Evolutionary conservation across 495 filamentous ascomycete species (phyloP).

Genomic region (Cercophora scortea): DNA sequence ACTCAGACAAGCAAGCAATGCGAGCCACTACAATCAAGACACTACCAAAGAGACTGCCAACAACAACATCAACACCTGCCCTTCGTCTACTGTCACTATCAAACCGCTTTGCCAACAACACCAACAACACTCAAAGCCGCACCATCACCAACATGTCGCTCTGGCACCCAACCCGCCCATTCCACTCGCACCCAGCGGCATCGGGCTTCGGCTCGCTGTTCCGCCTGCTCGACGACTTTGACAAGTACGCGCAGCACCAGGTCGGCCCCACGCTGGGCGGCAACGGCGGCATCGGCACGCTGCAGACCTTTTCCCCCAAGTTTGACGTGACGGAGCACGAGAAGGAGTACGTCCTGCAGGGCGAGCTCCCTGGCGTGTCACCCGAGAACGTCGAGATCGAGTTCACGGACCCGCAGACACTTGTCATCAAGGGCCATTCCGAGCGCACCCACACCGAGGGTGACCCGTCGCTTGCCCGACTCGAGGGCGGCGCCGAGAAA

Average conservation of each 20-base stretch:
- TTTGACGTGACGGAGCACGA: constrained; percentile 76
- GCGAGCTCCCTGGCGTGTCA: constrained; percentile 79
- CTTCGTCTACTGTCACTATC: background rate
- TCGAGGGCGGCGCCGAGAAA: constrained; percentile 1
- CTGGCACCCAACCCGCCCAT: constrained; percentile 9
- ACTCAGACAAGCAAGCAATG: background rate
- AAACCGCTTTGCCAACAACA: background rate
- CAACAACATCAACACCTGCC: background rate
- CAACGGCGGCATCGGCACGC: background rate
- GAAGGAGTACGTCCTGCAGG: constrained; percentile 68
- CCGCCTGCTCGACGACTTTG: constrained; percentile 72
- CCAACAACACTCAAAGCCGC: background rate
- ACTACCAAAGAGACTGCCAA: no score
- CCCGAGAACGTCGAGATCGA: constrained; percentile 76
- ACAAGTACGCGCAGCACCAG: constrained; percentile 39
- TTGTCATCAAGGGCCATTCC: constrained; percentile 62
- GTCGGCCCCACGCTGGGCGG: constrained; percentile 8
- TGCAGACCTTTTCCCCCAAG: constrained; percentile 22
- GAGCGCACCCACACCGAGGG: constrained; percentile 48
- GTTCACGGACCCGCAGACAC: constrained; percentile 72
- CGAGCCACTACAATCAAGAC: background rate
- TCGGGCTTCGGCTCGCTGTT: constrained; percentile 61
- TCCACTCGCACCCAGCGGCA: constrained; percentile 36
- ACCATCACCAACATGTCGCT: constrained; percentile 16
- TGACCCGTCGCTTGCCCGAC: constrained; percentile 24